Base-by-base conservation (phyloP, 257 asterid species). In the Solanum etuberosum region DNA sequence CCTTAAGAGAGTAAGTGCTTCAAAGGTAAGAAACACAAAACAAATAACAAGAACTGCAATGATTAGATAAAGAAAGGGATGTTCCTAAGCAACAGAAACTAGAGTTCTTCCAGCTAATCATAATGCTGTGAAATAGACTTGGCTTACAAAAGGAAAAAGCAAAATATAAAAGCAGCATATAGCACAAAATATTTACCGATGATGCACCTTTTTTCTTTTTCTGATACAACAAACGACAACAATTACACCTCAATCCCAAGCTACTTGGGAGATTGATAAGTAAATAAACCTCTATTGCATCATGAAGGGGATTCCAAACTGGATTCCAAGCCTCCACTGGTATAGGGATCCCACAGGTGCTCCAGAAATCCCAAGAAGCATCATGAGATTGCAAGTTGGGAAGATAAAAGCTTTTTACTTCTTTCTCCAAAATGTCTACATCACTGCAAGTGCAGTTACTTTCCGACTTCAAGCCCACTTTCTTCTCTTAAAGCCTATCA, bases 1-100 rank as follows among this genome's bases (percentile, higher is more conserved):
- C 99, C 99, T 97, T 88, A 51, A 88, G 68, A 84, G 70, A 90
- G 46, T 76, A 34, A 87, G 61, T 82, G 59, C 77, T 63, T 85
- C 70, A 83, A 86, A 85, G 85, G 73, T 82, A n/a, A 89, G 70
- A 40, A 70, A 18, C 68, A 57, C 73, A 48, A 38, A 29, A 18
- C 42, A 48, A 81, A 81, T 48, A 46, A 48, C 68, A 81, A 46
- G 68, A 81, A 81, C 68, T 18, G n/a, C 21, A 29, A 81, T 9
- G 42, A 80, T 18, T 80, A 18, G 35, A 29, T 31, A 81, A 81
- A 15, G 21, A 81, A 48, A 48, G 67, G 43, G 40, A 37, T 42
- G 70, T 14, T 23, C 71, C 27, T 82, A 59, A 32, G 34, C 59
- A 18, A 34, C 68, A 83, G 29, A 65, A 87, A 27, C 71, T 37